Percentiles rank a stretch among this genome's conserved stretches.
Conservation (phyloP, 306 rosid genomes). For the Spatholobus suberectus region DNA sequence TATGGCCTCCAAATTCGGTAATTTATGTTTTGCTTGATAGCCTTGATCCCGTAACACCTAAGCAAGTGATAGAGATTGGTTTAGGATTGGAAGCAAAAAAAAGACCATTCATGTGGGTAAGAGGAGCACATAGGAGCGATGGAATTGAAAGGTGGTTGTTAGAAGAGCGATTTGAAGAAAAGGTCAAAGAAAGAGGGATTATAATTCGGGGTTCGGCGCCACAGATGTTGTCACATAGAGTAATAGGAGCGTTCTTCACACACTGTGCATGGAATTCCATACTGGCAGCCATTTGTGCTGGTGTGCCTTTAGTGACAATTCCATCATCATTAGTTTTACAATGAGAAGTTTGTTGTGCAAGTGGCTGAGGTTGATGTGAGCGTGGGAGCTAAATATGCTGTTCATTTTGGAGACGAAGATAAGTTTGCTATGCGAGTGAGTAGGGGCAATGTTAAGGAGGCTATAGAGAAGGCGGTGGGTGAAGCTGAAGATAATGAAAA, state of each 20-base stretch:
- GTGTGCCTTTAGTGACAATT: constrained; percentile 59
- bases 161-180: constrained; percentile 52
- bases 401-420: constrained; percentile 49
- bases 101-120: constrained; percentile 72
- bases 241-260: constrained; percentile 44
- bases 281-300: constrained; percentile 49
- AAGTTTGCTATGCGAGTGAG: constrained; percentile 41
- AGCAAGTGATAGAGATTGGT: constrained; percentile 57
- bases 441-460: constrained; percentile 42
- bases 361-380: constrained; percentile 42
- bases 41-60: constrained; percentile 41
- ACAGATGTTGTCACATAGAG: constrained; percentile 54
- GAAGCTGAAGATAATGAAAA: constrained; percentile 43
- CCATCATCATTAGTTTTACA: constrained; percentile 61
- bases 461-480: constrained; percentile 51
- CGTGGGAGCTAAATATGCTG: constrained; percentile 36
- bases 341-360: constrained; percentile 52
- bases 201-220: constrained; percentile 68
- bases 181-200: constrained; percentile 53
- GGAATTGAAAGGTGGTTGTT: constrained; percentile 47
- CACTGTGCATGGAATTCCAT: constrained; percentile 63
- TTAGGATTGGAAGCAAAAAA: constrained; percentile 62
- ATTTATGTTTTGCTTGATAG: constrained; percentile 67
- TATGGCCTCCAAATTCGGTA: constrained; percentile 47
- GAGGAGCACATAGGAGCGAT: constrained; percentile 41